Conservation (phyloP, 257 asterid genomes). For the Perilla frutescens region DNA sequence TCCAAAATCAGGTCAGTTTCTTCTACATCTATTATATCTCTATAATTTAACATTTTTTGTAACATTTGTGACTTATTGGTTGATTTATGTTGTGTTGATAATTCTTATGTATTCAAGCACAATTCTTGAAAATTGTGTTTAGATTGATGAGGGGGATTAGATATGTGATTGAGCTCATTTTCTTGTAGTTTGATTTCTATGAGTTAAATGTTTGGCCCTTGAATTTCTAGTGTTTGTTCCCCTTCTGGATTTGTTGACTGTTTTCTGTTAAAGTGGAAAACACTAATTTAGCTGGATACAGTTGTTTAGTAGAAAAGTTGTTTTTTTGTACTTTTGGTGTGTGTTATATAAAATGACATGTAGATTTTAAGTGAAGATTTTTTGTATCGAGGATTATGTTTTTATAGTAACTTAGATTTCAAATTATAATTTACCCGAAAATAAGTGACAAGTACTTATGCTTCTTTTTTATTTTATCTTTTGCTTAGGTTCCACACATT, state of each 20-base stretch:
- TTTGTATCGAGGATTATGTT: too few relatives aligned
- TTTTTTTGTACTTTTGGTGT: not conserved
- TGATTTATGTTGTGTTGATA: not conserved
- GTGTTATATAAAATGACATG: too few relatives aligned
- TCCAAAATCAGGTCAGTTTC: slow-evolving; percentile 52
- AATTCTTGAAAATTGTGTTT: not conserved
- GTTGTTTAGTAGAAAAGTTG: not conserved
- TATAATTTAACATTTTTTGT: not conserved
- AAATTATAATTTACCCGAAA: too few relatives aligned
- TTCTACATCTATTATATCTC: not conserved
- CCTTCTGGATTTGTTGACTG: not conserved
- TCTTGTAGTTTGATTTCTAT: not conserved
- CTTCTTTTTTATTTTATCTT: too few relatives aligned
- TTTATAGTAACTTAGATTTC: too few relatives aligned
- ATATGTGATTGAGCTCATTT: slow-evolving; percentile 5
- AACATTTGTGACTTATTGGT: slow-evolving; percentile 15
- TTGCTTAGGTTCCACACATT: too few relatives aligned
- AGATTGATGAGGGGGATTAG: slow-evolving; percentile 16
- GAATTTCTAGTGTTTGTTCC: not conserved
- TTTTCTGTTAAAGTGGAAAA: not conserved
- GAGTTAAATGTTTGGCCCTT: not conserved
- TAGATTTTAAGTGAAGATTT: too few relatives aligned
- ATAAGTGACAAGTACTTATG: too few relatives aligned
- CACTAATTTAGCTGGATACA: not conserved
- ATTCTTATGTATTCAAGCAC: not conserved